Conservation (phyloP, 176 grass and related monocot genomes). For the Triticum timopheevii region DNA sequence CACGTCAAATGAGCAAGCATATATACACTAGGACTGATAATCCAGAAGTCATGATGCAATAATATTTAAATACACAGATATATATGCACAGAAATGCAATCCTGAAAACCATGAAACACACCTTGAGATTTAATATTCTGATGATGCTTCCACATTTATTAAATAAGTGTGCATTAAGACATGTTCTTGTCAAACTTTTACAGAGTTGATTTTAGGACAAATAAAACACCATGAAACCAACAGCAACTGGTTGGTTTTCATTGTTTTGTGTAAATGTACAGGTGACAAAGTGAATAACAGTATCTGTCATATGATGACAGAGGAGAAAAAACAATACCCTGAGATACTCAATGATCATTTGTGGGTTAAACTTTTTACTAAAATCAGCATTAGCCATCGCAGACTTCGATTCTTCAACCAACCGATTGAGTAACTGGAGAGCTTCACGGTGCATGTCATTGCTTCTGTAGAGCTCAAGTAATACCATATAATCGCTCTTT, state of each 20-base stretch:
- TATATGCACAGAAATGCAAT: slow-evolving; percentile 2
- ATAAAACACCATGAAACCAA: slow-evolving; percentile 14
- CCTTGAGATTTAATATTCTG: neutral
- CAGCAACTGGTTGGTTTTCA: neutral
- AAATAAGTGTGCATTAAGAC: neutral
- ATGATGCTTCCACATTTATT: neutral
- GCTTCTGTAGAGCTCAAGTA: slow-evolving; percentile 89
- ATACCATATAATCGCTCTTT: slow-evolving; percentile 66
- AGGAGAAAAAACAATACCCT: slow-evolving; percentile 54
- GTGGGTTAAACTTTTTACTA: slow-evolving; percentile 69
- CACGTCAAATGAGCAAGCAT: slow-evolving; percentile 14
- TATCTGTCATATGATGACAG: slow-evolving; percentile 3
- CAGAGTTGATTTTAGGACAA: neutral
- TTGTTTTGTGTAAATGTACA: slow-evolving; percentile 4
- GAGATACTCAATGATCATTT: slow-evolving; percentile 94
- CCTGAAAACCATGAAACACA: neutral
- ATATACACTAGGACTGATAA: slow-evolving; percentile 19
- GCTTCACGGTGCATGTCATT: slow-evolving; percentile 92
- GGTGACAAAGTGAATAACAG: neutral
- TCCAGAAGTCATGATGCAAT: slow-evolving; percentile 4
- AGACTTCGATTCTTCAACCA: slow-evolving; percentile 89
- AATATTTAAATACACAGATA: slow-evolving; percentile 10
- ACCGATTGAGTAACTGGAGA: slow-evolving; percentile 83
- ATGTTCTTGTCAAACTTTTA: neutral
- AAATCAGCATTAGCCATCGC: slow-evolving; percentile 43